Percentiles rank a stretch among this genome's conserved stretches.
These are phyloP conservation scores for Articulospora tetracladia DNA, from an alignment of 495 filamentous ascomycete species.

Conservation along the genomic window DNA sequence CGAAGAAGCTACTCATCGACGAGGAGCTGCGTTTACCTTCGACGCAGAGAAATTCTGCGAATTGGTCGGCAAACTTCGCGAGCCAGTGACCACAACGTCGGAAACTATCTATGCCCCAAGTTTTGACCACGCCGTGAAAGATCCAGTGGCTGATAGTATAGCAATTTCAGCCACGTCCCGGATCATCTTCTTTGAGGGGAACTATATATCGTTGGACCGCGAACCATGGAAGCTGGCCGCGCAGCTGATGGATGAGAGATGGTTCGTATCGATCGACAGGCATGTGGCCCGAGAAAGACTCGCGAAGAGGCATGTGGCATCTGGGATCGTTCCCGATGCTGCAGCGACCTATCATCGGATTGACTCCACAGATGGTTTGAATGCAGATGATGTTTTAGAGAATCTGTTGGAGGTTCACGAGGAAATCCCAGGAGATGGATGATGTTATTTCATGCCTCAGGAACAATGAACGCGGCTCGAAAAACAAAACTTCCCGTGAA, in stretches of 20 bases:
- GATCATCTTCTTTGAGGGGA: conserved; percentile 83
- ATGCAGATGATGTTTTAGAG: too few species aligned
- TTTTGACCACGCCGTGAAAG: conserved; percentile 90
- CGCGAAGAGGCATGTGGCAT: too few species aligned
- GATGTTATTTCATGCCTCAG: too few species aligned
- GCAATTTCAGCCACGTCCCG: conserved; percentile 57
- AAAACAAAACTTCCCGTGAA: too few species aligned
- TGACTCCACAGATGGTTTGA: too few species aligned
- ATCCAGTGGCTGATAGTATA: conserved; percentile 80
- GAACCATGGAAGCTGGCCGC: conserved; percentile 65
- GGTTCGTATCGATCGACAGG: too few species aligned
- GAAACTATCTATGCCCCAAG: conserved; percentile 70
- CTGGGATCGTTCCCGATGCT: too few species aligned
- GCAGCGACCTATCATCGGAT: too few species aligned
- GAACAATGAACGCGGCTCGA: too few species aligned
- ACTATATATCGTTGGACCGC: conserved; percentile 70
- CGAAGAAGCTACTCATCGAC: conserved; percentile 64
- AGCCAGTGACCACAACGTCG: conserved; percentile 45
- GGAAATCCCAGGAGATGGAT: too few species aligned
- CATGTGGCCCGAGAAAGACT: too few species aligned
- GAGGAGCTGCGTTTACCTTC: conserved; percentile 93
- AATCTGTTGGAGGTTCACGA: too few species aligned
- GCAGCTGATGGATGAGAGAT: conserved; percentile 55
- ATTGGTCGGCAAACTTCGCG: conserved; percentile 60
- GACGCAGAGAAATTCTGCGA: conserved; percentile 66